A percentile compares a stretch with the other conserved stretches of the same genome.
phyloP scores from a whole-genome alignment of 495 filamentous ascomycete genomes.

The Trichocladium uniseriatum region DNA sequence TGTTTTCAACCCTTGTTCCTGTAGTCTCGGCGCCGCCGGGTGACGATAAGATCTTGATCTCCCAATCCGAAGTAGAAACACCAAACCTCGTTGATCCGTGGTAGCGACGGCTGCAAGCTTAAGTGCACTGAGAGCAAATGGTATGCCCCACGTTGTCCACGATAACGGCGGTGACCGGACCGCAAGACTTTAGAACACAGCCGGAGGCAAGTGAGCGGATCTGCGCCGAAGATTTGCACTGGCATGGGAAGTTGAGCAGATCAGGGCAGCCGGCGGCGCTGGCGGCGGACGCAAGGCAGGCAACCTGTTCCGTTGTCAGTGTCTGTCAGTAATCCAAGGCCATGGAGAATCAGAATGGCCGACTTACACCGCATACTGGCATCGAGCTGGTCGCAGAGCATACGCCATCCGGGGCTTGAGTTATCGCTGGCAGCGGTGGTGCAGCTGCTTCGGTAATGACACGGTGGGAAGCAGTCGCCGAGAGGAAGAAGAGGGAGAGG shows the following conservation, averaged over 20 bases:
- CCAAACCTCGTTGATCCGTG: no score
- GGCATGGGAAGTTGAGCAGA: neutral
- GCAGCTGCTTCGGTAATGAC: conserved; percentile 2
- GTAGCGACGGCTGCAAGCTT: no score
- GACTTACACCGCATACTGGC: conserved; percentile 8
- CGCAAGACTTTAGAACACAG: neutral
- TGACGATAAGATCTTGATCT: neutral
- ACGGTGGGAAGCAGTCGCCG: neutral
- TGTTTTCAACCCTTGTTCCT: no score
- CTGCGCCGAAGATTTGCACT: neutral
- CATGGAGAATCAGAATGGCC: neutral
- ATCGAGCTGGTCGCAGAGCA: conserved; percentile 6
- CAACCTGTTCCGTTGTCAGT: neutral
- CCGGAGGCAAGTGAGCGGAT: neutral
- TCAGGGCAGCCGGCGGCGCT: neutral
- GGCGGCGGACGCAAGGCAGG: neutral
- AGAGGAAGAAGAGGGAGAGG: neutral
- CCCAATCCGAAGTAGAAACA: no score
- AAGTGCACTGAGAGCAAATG: conserved; percentile 3
- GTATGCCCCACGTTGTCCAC: neutral
- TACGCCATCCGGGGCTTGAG: neutral
- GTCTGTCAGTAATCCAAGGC: neutral
- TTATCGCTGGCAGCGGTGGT: neutral
- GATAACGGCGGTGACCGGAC: neutral
- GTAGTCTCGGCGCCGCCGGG: no score